Evolutionary conservation across 2,329 filamentous ascomycete genomes (phyloP).

Genomic region (Monilinia fructigena): DNA sequence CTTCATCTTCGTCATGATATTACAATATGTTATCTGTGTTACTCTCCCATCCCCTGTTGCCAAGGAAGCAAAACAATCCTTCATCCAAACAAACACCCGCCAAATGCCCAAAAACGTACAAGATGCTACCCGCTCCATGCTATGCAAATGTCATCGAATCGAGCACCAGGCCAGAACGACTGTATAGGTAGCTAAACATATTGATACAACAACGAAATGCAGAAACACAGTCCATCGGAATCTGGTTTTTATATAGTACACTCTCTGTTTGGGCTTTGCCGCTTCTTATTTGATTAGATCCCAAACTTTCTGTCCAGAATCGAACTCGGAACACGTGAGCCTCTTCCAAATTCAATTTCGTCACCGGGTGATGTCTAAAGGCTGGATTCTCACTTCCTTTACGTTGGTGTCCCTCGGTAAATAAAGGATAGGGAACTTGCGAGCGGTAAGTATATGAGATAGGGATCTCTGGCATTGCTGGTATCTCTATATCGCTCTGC

Average conservation of each 20-base stretch:
- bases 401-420: constrained; percentile 32
- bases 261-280: constrained; percentile 5
- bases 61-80: constrained; percentile 5
- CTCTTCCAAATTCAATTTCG: constrained; percentile 34
- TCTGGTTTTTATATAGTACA: not conserved
- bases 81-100: not conserved
- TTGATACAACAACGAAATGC: constrained; percentile 17
- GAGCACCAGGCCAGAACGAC: constrained; percentile 24
- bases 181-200: not conserved
- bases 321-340: constrained; percentile 37
- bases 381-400: constrained; percentile 36
- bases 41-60: not conserved
- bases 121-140: constrained; percentile 16
- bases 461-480: constrained; percentile 36
- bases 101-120: constrained; percentile 4
- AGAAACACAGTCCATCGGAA: not conserved
- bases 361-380: constrained; percentile 39
- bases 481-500: constrained; percentile 41
- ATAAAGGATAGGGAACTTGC: constrained; percentile 23
- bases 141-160: constrained; percentile 22
- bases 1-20: not conserved
- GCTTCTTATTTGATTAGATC: constrained; percentile 25
- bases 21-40: constrained; percentile 12
- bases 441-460: constrained; percentile 8
- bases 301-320: constrained; percentile 38